Base-by-base conservation (phyloP, 371 early-diverging fungal genomes). In the Hamiltosporidium tvaerminnensis region DNA sequence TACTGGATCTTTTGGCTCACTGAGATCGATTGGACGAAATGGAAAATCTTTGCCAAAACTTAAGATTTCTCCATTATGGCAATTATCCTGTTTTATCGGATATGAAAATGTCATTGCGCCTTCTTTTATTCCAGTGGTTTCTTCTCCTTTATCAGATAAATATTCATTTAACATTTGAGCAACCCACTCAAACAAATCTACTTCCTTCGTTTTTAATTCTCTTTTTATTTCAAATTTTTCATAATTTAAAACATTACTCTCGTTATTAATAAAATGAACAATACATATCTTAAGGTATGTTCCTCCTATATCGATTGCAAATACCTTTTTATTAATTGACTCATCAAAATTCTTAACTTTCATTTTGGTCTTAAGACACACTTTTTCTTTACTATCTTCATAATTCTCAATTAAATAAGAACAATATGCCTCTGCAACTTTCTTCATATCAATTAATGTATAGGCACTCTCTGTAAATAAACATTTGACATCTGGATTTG, bases 31-130 rank as follows among this genome's bases (percentile, higher is more conserved):
- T 56, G 16, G 3, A 55, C 30, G 55, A 36, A 59, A 59, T 7
- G 48, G 48, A 59, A 59, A 59, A 48, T 59, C 32, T 59, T 59
- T 59, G 14, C 52, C 52, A 57, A 47, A 38, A 38, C 12, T 61
- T 2, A 61, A 9, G 14, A 54, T 31, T 16, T 7, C 16, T 10
- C 7, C 53, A 3, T n/a, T 14, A 5, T 3, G 2, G 2, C 3
- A 3, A 23, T n/a, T 37, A 5, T 50, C 32, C 3, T 61, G 55
- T 2, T 30, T 16, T 14, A 61, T 7, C 5, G 61, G 52, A 61
- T 61, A 41, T 9, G 61, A 61, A 44, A 61, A 52, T 7, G 23
- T 57, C 33, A 61, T 16, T 7, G 37, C 48, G 7, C 9, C 52
- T 2, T 53, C 7, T 31, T 3, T 2, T 2, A 2, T 2, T 5